Percentiles rank a stretch among this genome's conserved stretches.
phyloP scores from a whole-genome alignment of 306 rosid species.

The Acmispon strigosus region DNA sequence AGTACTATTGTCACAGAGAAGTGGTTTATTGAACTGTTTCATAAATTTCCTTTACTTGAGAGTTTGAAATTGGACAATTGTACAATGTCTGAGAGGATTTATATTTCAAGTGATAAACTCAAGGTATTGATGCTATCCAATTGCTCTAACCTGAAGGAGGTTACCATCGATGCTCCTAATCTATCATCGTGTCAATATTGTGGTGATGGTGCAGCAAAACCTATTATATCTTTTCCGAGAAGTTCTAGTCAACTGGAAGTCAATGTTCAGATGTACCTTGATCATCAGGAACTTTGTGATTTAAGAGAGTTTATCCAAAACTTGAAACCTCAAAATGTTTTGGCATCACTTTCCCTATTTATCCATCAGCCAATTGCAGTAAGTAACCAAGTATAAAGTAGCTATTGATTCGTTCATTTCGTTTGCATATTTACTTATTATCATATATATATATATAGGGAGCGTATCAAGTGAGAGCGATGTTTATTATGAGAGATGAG shows the following conservation, averaged over 20 bases:
- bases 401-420: too few relatives aligned
- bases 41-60: conserved; percentile 21
- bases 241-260: conserved; percentile 16
- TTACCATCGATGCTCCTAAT: conserved; percentile 24
- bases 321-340: conserved; percentile 5
- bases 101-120: conserved; percentile 14
- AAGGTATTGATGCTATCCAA: conserved; percentile 1
- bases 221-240: not conserved
- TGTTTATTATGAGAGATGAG: too few relatives aligned
- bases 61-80: not conserved
- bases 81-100: conserved; percentile 13
- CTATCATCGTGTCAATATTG: not conserved
- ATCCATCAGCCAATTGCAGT: not conserved
- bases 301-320: conserved; percentile 12
- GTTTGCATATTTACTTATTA: too few relatives aligned
- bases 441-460: too few relatives aligned
- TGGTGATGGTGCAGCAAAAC: not conserved
- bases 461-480: too few relatives aligned
- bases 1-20: not conserved
- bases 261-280: not conserved
- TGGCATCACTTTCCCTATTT: not conserved
- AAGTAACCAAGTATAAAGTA: not conserved
- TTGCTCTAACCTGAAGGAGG: conserved; percentile 9
- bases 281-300: not conserved
- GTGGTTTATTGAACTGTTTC: conserved; percentile 20